Evolutionary conservation across 345 rosid genomes (phyloP).

Genomic region (Syzygium aqueum): DNA sequence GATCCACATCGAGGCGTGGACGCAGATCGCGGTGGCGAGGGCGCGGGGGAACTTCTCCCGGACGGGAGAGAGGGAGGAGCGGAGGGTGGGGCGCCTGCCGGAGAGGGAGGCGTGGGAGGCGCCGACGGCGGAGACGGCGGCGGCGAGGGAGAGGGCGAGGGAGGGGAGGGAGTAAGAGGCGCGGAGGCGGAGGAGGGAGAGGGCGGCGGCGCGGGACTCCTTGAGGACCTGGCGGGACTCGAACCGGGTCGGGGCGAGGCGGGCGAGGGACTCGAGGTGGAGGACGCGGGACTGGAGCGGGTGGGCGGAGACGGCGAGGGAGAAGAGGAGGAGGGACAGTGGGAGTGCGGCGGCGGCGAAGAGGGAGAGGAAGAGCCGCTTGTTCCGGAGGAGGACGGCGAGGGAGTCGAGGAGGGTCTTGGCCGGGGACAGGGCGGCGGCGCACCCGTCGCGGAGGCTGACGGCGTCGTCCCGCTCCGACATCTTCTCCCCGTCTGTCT

Average conservation of each 20-base stretch:
- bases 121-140: conserved; percentile 24
- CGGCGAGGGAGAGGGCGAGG: conserved; percentile 42
- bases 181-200: conserved; percentile 48
- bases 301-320: conserved; percentile 37
- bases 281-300: conserved; percentile 42
- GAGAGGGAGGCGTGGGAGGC: conserved; percentile 34
- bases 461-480: conserved; percentile 3
- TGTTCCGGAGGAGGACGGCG: conserved; percentile 33
- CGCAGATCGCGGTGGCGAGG: conserved; percentile 37
- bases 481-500: background rate
- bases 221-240: conserved; percentile 56
- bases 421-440: background rate
- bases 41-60: conserved; percentile 28
- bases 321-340: conserved; percentile 43
- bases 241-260: conserved; percentile 34
- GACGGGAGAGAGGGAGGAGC: conserved; percentile 11
- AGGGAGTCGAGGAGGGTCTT: conserved; percentile 25
- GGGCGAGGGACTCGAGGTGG: conserved; percentile 46
- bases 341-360: conserved; percentile 45
- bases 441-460: background rate
- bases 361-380: conserved; percentile 29
- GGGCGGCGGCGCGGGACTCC: conserved; percentile 53
- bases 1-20: conserved; percentile 30
- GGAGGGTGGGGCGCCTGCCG: conserved; percentile 21
- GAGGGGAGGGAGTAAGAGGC: conserved; percentile 36